Evolutionary conservation across 805 yeast species (phyloP), one percentile per base, ranked within the genome.

Genomic region (Cyberlindnera euphorbiiphila): DNA sequence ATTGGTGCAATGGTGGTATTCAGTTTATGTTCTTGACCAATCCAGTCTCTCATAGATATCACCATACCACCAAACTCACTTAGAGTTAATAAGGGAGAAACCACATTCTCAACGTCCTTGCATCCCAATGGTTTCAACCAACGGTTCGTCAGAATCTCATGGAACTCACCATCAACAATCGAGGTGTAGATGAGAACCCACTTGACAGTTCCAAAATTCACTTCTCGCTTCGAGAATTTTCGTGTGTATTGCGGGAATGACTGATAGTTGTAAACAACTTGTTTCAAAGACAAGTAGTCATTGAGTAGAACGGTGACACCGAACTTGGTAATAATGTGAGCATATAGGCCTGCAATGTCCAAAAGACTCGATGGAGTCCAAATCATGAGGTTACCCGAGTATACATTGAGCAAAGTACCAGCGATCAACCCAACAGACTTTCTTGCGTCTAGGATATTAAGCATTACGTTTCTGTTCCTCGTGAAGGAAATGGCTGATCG

Each of bases 61-160:
- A 89, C 88, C 76, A 91, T 85, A 3, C 99, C 99, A 23, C 98
- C 98, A 53, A 88, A 94, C 56, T 93, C 98, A 46, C 85, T 77
- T 34, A 93, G 65, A 0, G 96, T 84, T 29, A 93, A 66, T 68
- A 93, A 74, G 0, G 99, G 99, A 0, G 95, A 81, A 20, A 88
- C 81, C 5, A 87, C 85, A 36, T 77, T 75, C 25, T 82, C 72
- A 0, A 95, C 81, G 36, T 74, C 75, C 37, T 68, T 72, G 53
- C 95, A 87, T 0, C 98, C 98, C 36, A 93, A 61, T 2, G 98
- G 97, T 47, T 80, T 74, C 32, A 93, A 68, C 87, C 95, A 93
- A 40, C 98, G 71, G 46, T 87, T 91, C 10, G 94, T 78, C 27
- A 93, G 66, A 57, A 93, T 81, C 47, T 86, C 95, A 49, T 88